A percentile compares a stretch with the other conserved stretches of the same genome.
phyloP scores from a whole-genome alignment of 2,329 filamentous ascomycete species.

The Phyllosticta capitalensis region DNA sequence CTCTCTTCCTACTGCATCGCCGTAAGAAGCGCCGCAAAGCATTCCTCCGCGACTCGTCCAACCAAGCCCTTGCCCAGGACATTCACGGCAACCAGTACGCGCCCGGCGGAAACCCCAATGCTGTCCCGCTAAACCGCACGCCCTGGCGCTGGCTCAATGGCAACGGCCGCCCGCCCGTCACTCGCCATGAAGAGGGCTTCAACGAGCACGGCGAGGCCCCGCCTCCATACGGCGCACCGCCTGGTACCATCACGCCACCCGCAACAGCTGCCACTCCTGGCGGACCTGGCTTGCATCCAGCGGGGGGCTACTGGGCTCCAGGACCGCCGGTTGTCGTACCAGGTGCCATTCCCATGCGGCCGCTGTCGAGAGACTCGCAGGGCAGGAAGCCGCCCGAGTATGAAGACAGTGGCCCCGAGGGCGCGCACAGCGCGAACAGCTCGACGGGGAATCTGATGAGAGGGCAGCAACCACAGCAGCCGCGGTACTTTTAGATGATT shows the following conservation, averaged over 20 bases:
- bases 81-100: constrained; percentile 19
- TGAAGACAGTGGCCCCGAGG: constrained; percentile 13
- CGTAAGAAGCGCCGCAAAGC: constrained; percentile 28
- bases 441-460: constrained; percentile 7
- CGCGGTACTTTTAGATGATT: not conserved
- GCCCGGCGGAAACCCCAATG: constrained; percentile 19
- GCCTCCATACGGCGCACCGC: constrained; percentile 46
- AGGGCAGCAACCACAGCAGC: not conserved
- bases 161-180: constrained; percentile 13
- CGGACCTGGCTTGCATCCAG: constrained; percentile 10
- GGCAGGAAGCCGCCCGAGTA: constrained; percentile 34
- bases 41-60: constrained; percentile 19
- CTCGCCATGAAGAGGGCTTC: constrained; percentile 44
- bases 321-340: not conserved
- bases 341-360: constrained; percentile 28
- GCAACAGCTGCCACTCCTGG: not conserved
- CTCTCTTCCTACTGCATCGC: constrained; percentile 36
- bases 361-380: constrained; percentile 28
- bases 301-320: not conserved
- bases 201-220: constrained; percentile 57
- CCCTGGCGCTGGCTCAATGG: constrained; percentile 20
- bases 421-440: not conserved
- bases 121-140: not conserved
- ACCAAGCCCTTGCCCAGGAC: constrained; percentile 27
- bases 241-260: not conserved